Evolutionary conservation across 257 asterid species (phyloP).

Genomic region (Solanum okadae): DNA sequence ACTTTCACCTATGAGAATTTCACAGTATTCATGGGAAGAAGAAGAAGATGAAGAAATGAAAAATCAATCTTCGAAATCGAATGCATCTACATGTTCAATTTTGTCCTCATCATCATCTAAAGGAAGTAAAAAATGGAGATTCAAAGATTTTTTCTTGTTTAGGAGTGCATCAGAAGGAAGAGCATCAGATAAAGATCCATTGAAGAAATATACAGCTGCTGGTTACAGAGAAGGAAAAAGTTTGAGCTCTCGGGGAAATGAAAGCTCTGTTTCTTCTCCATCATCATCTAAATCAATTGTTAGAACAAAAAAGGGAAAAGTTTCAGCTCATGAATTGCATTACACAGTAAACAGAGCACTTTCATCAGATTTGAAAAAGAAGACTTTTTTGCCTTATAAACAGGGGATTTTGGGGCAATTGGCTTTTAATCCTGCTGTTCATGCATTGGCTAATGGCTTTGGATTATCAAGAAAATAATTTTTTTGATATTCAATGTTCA

Average conservation of each 20-base stretch:
- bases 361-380: constrained; percentile 65
- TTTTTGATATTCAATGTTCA: neutral
- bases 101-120: constrained; percentile 6
- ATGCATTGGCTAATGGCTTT: constrained; percentile 59
- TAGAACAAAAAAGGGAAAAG: constrained; percentile 16
- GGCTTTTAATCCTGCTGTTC: constrained; percentile 48
- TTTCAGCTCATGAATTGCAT: constrained; percentile 75
- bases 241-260: neutral
- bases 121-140: constrained; percentile 22
- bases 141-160: constrained; percentile 37
- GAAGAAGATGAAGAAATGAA: neutral
- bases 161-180: constrained; percentile 52
- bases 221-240: constrained; percentile 9
- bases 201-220: constrained; percentile 22
- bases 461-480: constrained; percentile 39
- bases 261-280: constrained; percentile 11
- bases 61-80: neutral
- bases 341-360: constrained; percentile 62
- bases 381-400: constrained; percentile 69
- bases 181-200: constrained; percentile 28
- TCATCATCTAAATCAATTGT: neutral
- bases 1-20: constrained; percentile 49
- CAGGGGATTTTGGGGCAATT: constrained; percentile 66
- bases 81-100: neutral
- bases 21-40: constrained; percentile 28